phyloP scores from a whole-genome alignment of 305 asterid species.

The Plantago coronopus region DNA sequence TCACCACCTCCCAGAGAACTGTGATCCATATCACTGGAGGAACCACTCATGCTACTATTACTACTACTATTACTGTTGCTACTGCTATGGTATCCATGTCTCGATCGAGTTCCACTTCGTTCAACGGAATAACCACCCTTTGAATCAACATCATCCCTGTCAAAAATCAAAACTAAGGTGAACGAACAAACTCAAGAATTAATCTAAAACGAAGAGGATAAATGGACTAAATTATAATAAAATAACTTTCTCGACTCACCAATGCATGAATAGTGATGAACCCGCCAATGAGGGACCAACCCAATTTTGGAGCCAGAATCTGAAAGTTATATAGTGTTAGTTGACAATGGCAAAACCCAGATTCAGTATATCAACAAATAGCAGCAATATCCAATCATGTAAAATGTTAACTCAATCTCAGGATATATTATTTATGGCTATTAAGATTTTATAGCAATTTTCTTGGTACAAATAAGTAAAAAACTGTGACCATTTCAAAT shows the following conservation, averaged over 20 bases:
- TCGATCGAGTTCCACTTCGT: conserved; percentile 56
- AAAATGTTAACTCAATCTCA: conserved; percentile 3
- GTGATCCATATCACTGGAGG: conserved; percentile 84
- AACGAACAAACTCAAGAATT: conserved; percentile 27
- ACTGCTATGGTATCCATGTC: conserved; percentile 73
- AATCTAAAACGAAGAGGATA: conserved; percentile 14
- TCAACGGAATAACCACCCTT: conserved; percentile 63
- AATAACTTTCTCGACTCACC: conserved; percentile 49
- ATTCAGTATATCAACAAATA: conserved; percentile 13
- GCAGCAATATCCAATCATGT: conserved; percentile 12
- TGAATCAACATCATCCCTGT: conserved; percentile 59
- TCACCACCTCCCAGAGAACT: conserved; percentile 74
- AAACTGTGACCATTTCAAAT: conserved; percentile 10
- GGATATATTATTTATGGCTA: conserved; percentile 11
- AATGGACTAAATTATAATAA: conserved; percentile 16
- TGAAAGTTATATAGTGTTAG: conserved; percentile 40
- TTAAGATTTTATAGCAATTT: conserved; percentile 6
- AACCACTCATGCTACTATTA: conserved; percentile 77
- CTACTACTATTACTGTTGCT: conserved; percentile 92
- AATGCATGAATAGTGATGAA: conserved; percentile 73
- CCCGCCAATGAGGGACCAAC: conserved; percentile 80
- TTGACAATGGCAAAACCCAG: conserved; percentile 18
- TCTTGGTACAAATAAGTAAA: conserved; percentile 2
- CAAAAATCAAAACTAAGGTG: conserved; percentile 39
- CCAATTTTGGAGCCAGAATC: conserved; percentile 99